phyloP scores from a whole-genome alignment of 1,284 basidiomycete genomes.

The Rhodotorula sp. region DNA sequence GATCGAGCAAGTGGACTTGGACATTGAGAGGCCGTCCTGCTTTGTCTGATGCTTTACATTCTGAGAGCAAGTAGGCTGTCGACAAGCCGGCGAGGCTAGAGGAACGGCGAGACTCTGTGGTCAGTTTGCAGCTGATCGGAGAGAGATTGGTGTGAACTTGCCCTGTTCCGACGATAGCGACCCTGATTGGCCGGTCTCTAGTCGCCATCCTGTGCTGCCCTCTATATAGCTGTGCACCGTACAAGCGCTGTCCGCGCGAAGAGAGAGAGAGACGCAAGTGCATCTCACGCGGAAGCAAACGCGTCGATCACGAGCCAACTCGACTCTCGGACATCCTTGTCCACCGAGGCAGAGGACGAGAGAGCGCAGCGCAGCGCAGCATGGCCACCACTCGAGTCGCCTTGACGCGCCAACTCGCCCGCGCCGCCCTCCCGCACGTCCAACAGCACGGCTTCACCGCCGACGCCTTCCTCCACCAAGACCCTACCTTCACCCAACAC shows the following conservation, averaged over 20 bases:
- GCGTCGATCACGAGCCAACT: too few relatives aligned
- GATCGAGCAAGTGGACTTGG: conserved; percentile 70
- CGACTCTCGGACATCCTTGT: too few relatives aligned
- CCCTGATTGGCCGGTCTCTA: background rate
- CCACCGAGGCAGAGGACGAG: background rate
- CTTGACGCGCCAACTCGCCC: conserved; percentile 16
- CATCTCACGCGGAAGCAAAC: background rate
- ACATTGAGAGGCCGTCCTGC: conserved; percentile 52
- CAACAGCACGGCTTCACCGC: conserved; percentile 27
- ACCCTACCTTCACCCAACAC: conserved; percentile 2
- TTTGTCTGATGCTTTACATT: conserved; percentile 38
- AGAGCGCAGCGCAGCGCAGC: too few relatives aligned
- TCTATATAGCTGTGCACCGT: background rate
- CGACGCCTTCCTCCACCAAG: conserved; percentile 18
- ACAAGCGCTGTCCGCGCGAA: background rate
- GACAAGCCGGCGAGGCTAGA: conserved; percentile 62
- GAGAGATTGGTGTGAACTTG: background rate
- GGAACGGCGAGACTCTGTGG: background rate
- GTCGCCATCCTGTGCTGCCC: too few relatives aligned
- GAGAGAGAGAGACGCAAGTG: background rate
- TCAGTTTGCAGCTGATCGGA: background rate
- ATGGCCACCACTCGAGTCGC: background rate
- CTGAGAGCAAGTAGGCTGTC: conserved; percentile 61
- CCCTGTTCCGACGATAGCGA: conserved; percentile 38
- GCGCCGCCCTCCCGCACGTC: conserved; percentile 31